These are phyloP conservation scores for Botryosphaeria agaves DNA, from an alignment of 2,329 filamentous ascomycete genomes.

Conservation along the genomic window DNA sequence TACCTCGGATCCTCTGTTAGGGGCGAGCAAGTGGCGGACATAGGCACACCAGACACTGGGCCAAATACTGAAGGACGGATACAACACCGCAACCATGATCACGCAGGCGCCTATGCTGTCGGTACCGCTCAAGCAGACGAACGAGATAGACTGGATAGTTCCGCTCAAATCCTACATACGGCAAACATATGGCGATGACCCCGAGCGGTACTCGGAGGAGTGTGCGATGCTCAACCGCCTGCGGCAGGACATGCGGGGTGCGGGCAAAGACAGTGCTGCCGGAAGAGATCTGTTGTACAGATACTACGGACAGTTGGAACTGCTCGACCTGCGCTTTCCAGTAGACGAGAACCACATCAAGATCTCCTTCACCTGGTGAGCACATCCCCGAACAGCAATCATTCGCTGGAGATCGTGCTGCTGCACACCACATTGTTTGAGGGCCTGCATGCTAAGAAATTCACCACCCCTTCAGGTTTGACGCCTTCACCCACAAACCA, in stretches of 20 bases:
- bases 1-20: too few relatives aligned
- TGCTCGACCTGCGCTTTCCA: slow-evolving; percentile 85
- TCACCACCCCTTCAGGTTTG: slow-evolving; percentile 49
- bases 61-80: not conserved
- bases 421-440: not conserved
- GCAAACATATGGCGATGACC: slow-evolving; percentile 87
- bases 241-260: slow-evolving; percentile 95
- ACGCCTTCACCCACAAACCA: slow-evolving; percentile 98
- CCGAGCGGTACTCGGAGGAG: slow-evolving; percentile 89
- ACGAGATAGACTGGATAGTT: slow-evolving; percentile 94
- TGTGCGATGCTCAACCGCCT: slow-evolving; percentile 86
- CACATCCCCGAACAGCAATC: not conserved
- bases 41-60: too few relatives aligned
- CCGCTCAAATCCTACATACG: slow-evolving; percentile 90
- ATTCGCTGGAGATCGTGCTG: not conserved
- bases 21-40: too few relatives aligned
- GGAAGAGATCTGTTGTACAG: slow-evolving; percentile 87
- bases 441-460: not conserved
- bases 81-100: slow-evolving; percentile 30
- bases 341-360: slow-evolving; percentile 99
- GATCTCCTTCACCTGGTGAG: slow-evolving; percentile 92
- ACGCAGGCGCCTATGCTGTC: slow-evolving; percentile 90
- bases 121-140: slow-evolving; percentile 79
- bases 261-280: slow-evolving; percentile 88
- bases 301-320: slow-evolving; percentile 93